Evolutionary conservation across 176 grass and related monocot species (phyloP).

Genomic region (Oryza nivara): DNA sequence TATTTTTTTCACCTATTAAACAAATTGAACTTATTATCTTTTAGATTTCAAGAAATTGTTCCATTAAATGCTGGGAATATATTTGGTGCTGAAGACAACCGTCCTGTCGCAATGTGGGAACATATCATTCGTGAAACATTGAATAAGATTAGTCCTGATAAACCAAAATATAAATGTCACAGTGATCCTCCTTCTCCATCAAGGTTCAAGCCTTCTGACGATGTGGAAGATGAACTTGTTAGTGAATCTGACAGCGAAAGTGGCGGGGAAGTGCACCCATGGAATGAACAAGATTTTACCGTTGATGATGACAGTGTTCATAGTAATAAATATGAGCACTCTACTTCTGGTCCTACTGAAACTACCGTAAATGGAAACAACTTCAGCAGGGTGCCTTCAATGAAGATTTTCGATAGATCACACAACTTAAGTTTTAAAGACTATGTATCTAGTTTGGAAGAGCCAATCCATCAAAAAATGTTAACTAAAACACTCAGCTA

Average conservation of each 20-base stretch:
- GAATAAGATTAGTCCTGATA: conserved; percentile 79
- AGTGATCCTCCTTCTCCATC: conserved; percentile 94
- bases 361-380: conserved; percentile 31
- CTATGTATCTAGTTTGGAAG: conserved; percentile 43
- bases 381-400: conserved; percentile 41
- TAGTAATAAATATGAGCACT: conserved; percentile 22
- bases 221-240: conserved; percentile 75
- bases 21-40: conserved; percentile 17
- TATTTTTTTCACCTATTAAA: conserved; percentile 23
- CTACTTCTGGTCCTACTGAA: conserved; percentile 30
- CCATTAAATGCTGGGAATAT: conserved; percentile 97
- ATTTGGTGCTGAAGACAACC: conserved; percentile 90
- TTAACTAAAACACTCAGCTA: conserved; percentile 69
- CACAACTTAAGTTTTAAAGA: conserved; percentile 63
- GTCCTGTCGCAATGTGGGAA: conserved; percentile 80
- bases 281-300: conserved; percentile 47
- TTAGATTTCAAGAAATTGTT: conserved; percentile 98
- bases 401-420: conserved; percentile 61
- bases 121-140: conserved; percentile 78
- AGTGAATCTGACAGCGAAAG: conserved; percentile 72
- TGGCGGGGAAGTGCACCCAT: conserved; percentile 65
- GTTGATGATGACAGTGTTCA: conserved; percentile 37
- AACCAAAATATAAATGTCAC: conserved; percentile 84
- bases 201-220: conserved; percentile 77
- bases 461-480: conserved; percentile 55